Base-by-base conservation (phyloP, 306 rosid genomes). In the Gleditsia sinensis region DNA sequence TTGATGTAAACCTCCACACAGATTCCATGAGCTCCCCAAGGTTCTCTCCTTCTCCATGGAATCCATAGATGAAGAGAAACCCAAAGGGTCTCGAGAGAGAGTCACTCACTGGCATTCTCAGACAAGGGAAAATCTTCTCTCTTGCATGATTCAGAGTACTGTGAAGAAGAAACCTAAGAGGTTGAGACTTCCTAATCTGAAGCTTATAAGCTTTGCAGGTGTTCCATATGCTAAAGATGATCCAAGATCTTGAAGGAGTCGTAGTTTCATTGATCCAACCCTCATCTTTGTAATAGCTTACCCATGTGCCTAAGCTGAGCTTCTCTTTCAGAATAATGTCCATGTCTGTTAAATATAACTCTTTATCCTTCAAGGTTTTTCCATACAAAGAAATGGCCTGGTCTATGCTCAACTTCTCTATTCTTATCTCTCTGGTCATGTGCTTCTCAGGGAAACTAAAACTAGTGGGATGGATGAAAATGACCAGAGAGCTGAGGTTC, bases 221-320 rank as follows among this genome's bases (percentile, higher is more conserved):
- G 21, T 86, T 88, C 96, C 93, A 90, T 72, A 90, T 67, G 85
- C 93, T 90, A 48, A 90, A 88, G 17, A 88, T 80, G 25, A 88
- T 67, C 96, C 93, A 90, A 48, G 93, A 84, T 48, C 80, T 75
- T 64, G 80, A 72, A 46, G 57, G n/a, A n/a, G n/a, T n/a, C n/a
- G n/a, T n/a, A n/a, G n/a, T n/a, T n/a, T n/a, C 63, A 73, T 81
- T 73, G 67, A 79, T 69, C 84, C 85, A 78, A 32, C 83, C 88
- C 57, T 83, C 82, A 40, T 85, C 75, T 63, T 83, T 81, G 69
- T 79, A 90, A 66, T 88, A 90, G 40, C 86, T 76, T n/a, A 88
- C 85, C 96, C 96, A 90, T 14, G 93, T 86, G 6, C 93, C 96
- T 7, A 90, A 65, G 72, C 84, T 90, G 7, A 83, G 84, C 36